These are phyloP conservation scores for Colletotrichum tofieldiae DNA, from an alignment of 2,329 filamentous ascomycete genomes.

Conservation along the genomic window DNA sequence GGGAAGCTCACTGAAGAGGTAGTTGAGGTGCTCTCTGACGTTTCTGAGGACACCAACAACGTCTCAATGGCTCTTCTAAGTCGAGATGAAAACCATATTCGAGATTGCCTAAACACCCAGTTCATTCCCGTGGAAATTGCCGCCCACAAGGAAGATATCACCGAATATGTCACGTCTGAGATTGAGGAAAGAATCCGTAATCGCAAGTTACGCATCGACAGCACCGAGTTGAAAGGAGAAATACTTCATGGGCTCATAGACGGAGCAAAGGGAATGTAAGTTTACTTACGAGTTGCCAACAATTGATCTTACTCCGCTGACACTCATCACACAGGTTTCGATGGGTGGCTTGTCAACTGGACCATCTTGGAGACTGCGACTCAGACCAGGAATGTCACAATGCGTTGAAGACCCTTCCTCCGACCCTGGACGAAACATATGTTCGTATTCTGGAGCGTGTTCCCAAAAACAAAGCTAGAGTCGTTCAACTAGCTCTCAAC, in stretches of 20 bases:
- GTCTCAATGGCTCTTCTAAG: conserved; percentile 22
- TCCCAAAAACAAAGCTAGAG: accelerated
- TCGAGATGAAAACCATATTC: conserved; percentile 19
- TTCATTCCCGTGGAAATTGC: neutral
- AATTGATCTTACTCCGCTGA: neutral
- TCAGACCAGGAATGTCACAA: conserved; percentile 15
- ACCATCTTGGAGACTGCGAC: conserved; percentile 1
- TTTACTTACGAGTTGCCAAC: accelerated
- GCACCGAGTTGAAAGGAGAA: neutral
- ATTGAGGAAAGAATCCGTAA: neutral
- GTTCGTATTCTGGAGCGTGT: conserved; percentile 2
- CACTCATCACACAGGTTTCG: neutral
- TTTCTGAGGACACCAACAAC: neutral
- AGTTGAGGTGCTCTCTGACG: neutral
- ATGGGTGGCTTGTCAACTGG: conserved; percentile 32
- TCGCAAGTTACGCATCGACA: neutral
- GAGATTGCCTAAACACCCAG: neutral
- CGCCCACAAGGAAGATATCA: conserved; percentile 12
- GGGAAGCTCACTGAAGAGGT: neutral
- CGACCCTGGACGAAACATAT: neutral
- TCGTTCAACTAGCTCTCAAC: neutral
- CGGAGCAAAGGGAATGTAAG: conserved; percentile 7
- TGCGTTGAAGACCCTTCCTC: neutral
- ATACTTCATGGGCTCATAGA: neutral
- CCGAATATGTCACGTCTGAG: conserved; percentile 9